Conservation (phyloP, 345 rosid species). For the Stellera chamaejasme region DNA sequence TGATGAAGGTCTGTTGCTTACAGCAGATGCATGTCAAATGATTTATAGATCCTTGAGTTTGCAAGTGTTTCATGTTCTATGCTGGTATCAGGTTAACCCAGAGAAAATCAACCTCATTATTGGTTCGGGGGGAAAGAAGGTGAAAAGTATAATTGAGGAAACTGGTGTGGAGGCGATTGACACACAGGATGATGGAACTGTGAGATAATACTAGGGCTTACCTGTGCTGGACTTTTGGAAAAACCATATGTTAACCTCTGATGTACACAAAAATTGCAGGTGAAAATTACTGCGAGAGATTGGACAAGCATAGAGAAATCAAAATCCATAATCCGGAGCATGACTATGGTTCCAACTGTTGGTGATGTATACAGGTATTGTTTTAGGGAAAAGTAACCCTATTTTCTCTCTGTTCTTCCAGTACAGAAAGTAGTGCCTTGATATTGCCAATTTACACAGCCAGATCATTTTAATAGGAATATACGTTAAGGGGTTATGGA, state of each 20-base stretch:
- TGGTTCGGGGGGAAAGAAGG: conserved; percentile 97
- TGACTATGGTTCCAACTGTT: conserved; percentile 80
- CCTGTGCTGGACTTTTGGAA: conserved; percentile 14
- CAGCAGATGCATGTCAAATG: neutral
- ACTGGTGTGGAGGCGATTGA: conserved; percentile 92
- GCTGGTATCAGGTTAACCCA: conserved; percentile 54
- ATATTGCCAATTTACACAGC: no score
- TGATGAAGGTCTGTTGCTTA: conserved; percentile 74
- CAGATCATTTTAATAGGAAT: no score
- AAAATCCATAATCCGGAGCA: conserved; percentile 59
- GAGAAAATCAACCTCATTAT: conserved; percentile 75
- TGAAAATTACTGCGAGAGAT: conserved; percentile 83
- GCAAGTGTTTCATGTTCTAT: conserved; percentile 3
- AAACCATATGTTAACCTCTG: conserved; percentile 11
- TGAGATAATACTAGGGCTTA: conserved; percentile 30
- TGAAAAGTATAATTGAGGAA: conserved; percentile 91
- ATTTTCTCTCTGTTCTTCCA: neutral
- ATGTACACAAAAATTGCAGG: conserved; percentile 35
- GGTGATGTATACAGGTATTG: conserved; percentile 83
- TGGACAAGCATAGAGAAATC: conserved; percentile 73
- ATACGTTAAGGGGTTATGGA: no score
- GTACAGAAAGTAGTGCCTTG: neutral
- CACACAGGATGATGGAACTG: conserved; percentile 78
- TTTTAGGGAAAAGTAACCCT: neutral
- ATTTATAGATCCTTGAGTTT: conserved; percentile 1